Conservation (phyloP, 2,329 filamentous ascomycete species). For the Trichocomaceae sp. region DNA sequence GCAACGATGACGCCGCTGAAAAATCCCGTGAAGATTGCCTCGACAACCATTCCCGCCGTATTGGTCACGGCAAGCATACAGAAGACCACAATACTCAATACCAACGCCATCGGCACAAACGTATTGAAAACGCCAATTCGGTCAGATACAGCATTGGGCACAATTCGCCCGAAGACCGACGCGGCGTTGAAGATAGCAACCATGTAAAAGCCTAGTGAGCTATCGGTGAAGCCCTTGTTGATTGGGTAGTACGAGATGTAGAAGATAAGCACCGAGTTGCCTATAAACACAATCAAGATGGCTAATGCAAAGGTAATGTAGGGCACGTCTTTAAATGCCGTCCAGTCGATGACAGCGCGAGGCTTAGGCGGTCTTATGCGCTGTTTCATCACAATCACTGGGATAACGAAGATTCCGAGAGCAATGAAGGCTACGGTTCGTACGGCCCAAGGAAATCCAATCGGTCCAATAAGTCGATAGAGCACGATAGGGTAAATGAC, state of each 20-base stretch:
- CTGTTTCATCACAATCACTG: conserved; percentile 38
- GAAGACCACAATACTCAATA: conserved; percentile 13
- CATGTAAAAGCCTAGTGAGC: conserved; percentile 57
- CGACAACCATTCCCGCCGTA: conserved; percentile 21
- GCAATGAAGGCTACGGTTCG: conserved; percentile 59
- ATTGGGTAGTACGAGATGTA: conserved; percentile 40
- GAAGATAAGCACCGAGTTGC: conserved; percentile 44
- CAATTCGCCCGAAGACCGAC: conserved; percentile 52
- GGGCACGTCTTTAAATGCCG: conserved; percentile 40
- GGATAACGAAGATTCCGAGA: conserved; percentile 39
- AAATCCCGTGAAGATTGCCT: conserved; percentile 35
- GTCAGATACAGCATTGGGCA: conserved; percentile 48
- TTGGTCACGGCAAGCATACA: conserved; percentile 21
- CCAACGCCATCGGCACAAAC: conserved; percentile 27
- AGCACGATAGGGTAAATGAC: conserved; percentile 50
- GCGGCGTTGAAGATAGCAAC: conserved; percentile 62
- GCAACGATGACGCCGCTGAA: conserved; percentile 37
- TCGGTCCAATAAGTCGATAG: conserved; percentile 34
- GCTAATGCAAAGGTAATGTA: conserved; percentile 44
- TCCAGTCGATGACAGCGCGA: conserved; percentile 37
- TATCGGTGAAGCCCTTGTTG: conserved; percentile 36
- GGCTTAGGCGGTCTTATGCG: conserved; percentile 29
- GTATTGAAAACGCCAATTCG: conserved; percentile 45
- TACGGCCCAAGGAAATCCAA: conserved; percentile 56
- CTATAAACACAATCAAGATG: conserved; percentile 57